Evolutionary conservation across 129 eudicot species (phyloP), one percentile per base, ranked within the genome.

Genomic region (Flaveria brownii): DNA sequence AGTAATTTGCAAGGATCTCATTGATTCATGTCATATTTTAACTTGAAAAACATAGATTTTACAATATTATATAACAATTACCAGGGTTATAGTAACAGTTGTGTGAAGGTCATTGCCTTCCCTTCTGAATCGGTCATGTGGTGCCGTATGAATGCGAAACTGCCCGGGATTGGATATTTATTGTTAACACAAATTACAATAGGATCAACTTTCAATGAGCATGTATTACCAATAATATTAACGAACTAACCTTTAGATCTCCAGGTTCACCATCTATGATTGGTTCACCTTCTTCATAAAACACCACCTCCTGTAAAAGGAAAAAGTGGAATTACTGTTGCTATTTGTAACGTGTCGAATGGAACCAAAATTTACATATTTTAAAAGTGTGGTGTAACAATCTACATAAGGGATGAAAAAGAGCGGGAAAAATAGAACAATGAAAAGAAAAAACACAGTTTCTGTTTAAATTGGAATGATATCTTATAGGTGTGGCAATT

Each of bases 241-340:
- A 42, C 39, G 46, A 25, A 54, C 93, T 41, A 76, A 94, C 99
- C 97, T 64, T 94, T n/a, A 94, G 85, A 83, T 94, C 99, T 76
- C 99, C 99, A 64, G 97, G 52, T 87, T 94, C 99, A 72, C 99
- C 99, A 76, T 94, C 99, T 76, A 94, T 4, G 10, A 80, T 87
- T 22, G 98, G 96, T 81, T 92, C 98, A 69, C 94, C 98, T 36
- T 90, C 96, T 75, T 90, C 98, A 78, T 86, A 88, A 33, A 93
- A 93, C 57, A 85, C 85, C 71, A 90, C 92, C 77, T 93, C 97
- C 97, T 93, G 92, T 23, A 22, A 55, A 17, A 16, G 30, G 16
- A 59, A 41, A 41, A 67, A 1, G 41, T 12, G 60, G 36, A 16
- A 68, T 66, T 23, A 15, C 41, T 67, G 51, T 15, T 25, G 65